phyloP scores from a whole-genome alignment of 345 rosid genomes.

The Hypericum perforatum region DNA sequence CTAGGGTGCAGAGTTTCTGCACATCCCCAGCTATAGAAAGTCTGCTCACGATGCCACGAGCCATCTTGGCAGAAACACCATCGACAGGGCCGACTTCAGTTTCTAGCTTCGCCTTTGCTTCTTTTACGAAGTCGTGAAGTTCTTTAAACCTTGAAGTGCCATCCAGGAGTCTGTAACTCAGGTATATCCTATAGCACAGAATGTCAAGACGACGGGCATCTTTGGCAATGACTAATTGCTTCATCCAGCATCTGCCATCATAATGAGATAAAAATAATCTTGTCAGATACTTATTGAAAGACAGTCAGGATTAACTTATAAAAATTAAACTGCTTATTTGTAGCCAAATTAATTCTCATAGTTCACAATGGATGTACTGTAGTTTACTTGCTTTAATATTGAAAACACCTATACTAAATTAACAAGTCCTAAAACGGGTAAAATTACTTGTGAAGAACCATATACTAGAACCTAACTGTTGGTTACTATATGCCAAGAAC shows the following conservation, averaged over 20 bases:
- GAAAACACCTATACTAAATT: too few species aligned
- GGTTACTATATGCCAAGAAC: too few species aligned
- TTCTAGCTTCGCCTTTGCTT: constrained; percentile 69
- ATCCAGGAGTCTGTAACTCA: constrained; percentile 67
- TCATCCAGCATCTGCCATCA: constrained; percentile 75
- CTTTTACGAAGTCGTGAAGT: constrained; percentile 52
- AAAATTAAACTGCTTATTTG: too few species aligned
- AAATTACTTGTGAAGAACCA: too few species aligned
- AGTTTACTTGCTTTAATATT: too few species aligned
- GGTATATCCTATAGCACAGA: constrained; percentile 69
- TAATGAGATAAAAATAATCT: constrained; percentile 17
- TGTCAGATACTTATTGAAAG: constrained; percentile 10
- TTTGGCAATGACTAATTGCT: constrained; percentile 70
- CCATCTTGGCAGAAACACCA: constrained; percentile 59
- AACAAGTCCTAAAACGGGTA: too few species aligned
- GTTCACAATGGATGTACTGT: too few species aligned
- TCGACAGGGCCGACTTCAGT: constrained; percentile 73
- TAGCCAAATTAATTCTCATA: too few species aligned
- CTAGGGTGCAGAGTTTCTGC: constrained; percentile 66
- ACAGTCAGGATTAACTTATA: neutral
- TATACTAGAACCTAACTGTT: too few species aligned
- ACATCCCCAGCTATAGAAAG: constrained; percentile 68
- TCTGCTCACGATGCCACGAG: constrained; percentile 81
- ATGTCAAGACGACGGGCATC: constrained; percentile 87
- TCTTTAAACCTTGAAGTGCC: constrained; percentile 68